These are phyloP conservation scores for Eucalyptus rudis DNA, from an alignment of 345 rosid genomes.

Conservation along the genomic window DNA sequence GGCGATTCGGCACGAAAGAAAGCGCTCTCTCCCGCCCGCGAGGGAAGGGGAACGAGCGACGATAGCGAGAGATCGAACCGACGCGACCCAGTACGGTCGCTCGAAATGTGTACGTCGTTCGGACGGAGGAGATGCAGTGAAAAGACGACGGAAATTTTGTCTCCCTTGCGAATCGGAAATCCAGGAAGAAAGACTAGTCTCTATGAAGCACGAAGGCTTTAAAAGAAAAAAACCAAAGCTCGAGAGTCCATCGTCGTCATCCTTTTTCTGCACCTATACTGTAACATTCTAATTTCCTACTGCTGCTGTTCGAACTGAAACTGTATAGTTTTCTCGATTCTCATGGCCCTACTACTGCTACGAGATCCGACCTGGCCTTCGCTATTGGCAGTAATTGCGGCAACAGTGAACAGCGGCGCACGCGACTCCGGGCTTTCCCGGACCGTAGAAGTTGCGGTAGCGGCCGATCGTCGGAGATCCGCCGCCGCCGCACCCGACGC, in stretches of 20 bases:
- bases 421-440: not conserved
- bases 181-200: not conserved
- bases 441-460: not conserved
- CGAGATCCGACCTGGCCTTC: not conserved
- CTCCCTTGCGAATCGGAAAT: not conserved
- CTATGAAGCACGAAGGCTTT: not conserved
- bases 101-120: too few relatives aligned
- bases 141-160: not conserved
- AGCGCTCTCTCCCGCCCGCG: not conserved
- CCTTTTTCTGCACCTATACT: not conserved
- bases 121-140: not conserved
- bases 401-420: not conserved
- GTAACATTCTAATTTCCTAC: not conserved
- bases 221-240: not conserved
- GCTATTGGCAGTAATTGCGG: not conserved
- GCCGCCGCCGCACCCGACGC: not conserved
- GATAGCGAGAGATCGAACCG: not conserved
- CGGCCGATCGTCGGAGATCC: not conserved
- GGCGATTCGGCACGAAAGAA: accelerated
- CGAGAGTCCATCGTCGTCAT: not conserved
- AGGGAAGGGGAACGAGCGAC: not conserved
- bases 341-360: not conserved
- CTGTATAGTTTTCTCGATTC: not conserved
- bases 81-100: not conserved
- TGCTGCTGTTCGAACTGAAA: not conserved